phyloP scores from a whole-genome alignment of 257 asterid species.

The Solanum appendiculatum region DNA sequence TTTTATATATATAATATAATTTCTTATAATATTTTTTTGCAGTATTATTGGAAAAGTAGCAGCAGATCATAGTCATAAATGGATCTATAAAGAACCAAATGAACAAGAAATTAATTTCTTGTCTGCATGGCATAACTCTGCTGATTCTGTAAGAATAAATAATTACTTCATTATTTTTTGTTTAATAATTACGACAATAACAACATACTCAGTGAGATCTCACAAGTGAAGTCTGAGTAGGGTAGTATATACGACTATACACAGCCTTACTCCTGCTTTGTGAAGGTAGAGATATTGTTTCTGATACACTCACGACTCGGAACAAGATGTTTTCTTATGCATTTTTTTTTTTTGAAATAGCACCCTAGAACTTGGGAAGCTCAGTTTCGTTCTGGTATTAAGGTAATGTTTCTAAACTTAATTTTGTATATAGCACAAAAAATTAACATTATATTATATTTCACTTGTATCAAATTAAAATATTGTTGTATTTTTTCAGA shows the following conservation, averaged over 20 bases:
- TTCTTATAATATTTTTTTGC: neutral
- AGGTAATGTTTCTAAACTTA: constrained; percentile 31
- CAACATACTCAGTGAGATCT: neutral
- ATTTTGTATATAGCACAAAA: neutral
- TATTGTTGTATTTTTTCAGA: constrained; percentile 25
- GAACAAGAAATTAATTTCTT: constrained; percentile 94
- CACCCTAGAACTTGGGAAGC: constrained; percentile 99
- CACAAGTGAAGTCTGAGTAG: neutral
- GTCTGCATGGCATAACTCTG: constrained; percentile 98
- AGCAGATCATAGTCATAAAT: constrained; percentile 96
- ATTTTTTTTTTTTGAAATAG: constrained; percentile 28
- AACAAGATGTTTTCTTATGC: neutral
- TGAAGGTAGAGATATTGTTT: neutral
- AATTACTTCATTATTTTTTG: neutral
- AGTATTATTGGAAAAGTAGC: constrained; percentile 98
- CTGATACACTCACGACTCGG: neutral
- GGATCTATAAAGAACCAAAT: constrained; percentile 89
- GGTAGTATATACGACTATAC: neutral
- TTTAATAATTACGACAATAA: neutral
- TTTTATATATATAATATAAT: neutral
- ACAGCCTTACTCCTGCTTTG: fast-evolving
- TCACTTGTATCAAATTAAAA: neutral
- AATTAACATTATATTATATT: neutral
- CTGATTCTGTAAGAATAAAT: constrained; percentile 65
- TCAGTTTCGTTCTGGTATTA: constrained; percentile 91